Conservation (phyloP, 768 basidiomycete species). For the Xerocomus brunneocitrinus region DNA sequence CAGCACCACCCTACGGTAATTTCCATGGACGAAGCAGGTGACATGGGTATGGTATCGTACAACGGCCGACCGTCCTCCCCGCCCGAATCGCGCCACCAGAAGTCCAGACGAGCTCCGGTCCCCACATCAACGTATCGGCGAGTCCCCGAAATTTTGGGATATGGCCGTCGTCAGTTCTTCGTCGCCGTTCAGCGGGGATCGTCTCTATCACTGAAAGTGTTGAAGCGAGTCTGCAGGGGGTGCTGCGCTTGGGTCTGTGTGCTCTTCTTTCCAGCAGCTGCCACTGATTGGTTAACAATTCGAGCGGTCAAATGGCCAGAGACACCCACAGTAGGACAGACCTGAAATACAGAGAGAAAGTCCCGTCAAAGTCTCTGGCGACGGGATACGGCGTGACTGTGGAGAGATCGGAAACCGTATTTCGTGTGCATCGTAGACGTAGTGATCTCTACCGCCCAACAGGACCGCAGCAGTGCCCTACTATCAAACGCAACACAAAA, state of each 20-base stretch:
- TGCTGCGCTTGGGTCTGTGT: not conserved
- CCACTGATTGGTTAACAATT: not conserved
- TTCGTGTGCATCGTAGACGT: too few relatives aligned
- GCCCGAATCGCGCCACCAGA: not conserved
- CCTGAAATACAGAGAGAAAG: not conserved
- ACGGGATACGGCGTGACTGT: not conserved
- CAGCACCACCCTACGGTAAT: not conserved
- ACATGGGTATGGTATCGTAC: not conserved
- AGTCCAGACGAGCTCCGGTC: not conserved
- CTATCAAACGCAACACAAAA: not conserved
- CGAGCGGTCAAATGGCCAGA: not conserved
- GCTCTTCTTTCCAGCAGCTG: conserved; percentile 7
- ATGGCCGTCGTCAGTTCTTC: not conserved
- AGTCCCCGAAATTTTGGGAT: not conserved
- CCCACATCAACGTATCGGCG: not conserved
- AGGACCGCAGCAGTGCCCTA: not conserved
- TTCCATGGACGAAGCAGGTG: not conserved
- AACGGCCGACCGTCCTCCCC: not conserved
- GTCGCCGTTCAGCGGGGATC: conserved; percentile 1
- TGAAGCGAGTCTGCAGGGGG: not conserved
- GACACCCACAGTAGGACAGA: not conserved
- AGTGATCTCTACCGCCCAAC: not conserved
- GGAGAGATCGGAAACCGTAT: not conserved
- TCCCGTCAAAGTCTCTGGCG: conserved; percentile 1
- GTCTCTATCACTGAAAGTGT: not conserved